A percentile compares a stretch with the other conserved stretches of the same genome.
Evolutionary conservation across 2,329 filamentous ascomycete genomes (phyloP).

Genomic region (Hymenoscyphus occultus): DNA sequence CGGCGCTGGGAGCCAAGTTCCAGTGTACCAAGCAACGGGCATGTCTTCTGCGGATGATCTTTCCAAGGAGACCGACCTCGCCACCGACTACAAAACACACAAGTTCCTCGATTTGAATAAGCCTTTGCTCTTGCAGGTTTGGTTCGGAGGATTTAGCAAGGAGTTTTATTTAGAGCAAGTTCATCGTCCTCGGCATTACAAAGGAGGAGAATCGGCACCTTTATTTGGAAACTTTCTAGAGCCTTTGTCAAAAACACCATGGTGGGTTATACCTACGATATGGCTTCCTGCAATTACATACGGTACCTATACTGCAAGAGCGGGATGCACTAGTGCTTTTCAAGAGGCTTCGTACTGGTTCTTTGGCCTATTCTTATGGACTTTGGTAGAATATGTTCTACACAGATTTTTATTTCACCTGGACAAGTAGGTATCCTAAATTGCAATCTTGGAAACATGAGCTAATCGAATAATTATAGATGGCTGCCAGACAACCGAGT

Average conservation of each 20-base stretch:
- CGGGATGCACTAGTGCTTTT: constrained; percentile 53
- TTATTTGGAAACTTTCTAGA: constrained; percentile 98
- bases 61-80: constrained; percentile 76
- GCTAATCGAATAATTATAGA: constrained; percentile 46
- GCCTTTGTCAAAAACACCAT: constrained; percentile 90
- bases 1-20: constrained; percentile 33
- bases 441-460: background rate
- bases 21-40: constrained; percentile 65
- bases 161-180: constrained; percentile 97
- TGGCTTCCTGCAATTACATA: constrained; percentile 83
- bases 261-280: constrained; percentile 81
- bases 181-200: constrained; percentile 93
- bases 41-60: constrained; percentile 89
- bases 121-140: constrained; percentile 85
- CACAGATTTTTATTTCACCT: constrained; percentile 94
- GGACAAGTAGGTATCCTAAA: constrained; percentile 65
- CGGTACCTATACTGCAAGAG: constrained; percentile 62
- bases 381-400: constrained; percentile 81
- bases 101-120: constrained; percentile 89
- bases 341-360: constrained; percentile 60
- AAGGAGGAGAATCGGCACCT: constrained; percentile 85
- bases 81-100: constrained; percentile 77
- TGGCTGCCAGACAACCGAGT: constrained; percentile 88
- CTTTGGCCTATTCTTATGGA: constrained; percentile 77
- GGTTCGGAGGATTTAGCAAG: constrained; percentile 83